phyloP scores from a whole-genome alignment of 495 filamentous ascomycete genomes.

The Poronia punctata region DNA sequence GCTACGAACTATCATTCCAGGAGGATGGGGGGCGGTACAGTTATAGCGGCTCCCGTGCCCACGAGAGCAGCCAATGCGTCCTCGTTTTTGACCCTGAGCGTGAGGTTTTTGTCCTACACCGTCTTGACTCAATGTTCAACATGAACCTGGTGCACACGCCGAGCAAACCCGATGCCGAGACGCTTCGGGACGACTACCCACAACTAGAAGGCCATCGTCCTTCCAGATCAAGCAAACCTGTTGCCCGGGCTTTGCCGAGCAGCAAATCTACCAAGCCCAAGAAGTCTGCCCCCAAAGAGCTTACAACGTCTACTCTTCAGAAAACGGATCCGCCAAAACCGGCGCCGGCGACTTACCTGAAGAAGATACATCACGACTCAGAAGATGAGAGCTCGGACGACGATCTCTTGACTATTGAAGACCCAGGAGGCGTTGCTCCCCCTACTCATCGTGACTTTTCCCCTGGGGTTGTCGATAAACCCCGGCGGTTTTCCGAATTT shows the following conservation, averaged over 20 bases:
- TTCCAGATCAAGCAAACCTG: slow-evolving; percentile 15
- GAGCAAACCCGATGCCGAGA: slow-evolving; percentile 30
- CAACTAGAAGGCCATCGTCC: slow-evolving; percentile 29
- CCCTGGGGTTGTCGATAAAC: slow-evolving; percentile 28
- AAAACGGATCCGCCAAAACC: slow-evolving; percentile 21
- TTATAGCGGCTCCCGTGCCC: slow-evolving; percentile 42
- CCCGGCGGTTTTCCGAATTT: slow-evolving; percentile 37
- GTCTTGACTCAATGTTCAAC: slow-evolving; percentile 51
- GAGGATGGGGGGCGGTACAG: slow-evolving; percentile 42
- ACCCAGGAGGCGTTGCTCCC: slow-evolving; percentile 32
- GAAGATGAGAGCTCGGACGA: slow-evolving; percentile 41
- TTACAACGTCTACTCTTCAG: slow-evolving; percentile 11
- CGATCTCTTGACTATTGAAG: slow-evolving; percentile 40
- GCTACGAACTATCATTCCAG: slow-evolving; percentile 41
- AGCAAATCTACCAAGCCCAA: slow-evolving; percentile 19
- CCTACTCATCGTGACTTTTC: slow-evolving; percentile 25
- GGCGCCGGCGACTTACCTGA: slow-evolving; percentile 10
- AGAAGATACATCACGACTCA: slow-evolving; percentile 19
- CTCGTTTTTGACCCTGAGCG: slow-evolving; percentile 48
- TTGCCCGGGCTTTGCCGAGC: too few relatives aligned
- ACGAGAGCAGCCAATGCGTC: slow-evolving; percentile 44
- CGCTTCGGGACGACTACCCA: slow-evolving; percentile 33
- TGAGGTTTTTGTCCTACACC: slow-evolving; percentile 50
- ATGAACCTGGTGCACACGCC: slow-evolving; percentile 48
- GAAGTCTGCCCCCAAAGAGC: slow-evolving; percentile 17